Percentiles rank a stretch among this genome's conserved stretches.
phyloP scores from a whole-genome alignment of 1,284 basidiomycete species.

The Marasmius oreades region DNA sequence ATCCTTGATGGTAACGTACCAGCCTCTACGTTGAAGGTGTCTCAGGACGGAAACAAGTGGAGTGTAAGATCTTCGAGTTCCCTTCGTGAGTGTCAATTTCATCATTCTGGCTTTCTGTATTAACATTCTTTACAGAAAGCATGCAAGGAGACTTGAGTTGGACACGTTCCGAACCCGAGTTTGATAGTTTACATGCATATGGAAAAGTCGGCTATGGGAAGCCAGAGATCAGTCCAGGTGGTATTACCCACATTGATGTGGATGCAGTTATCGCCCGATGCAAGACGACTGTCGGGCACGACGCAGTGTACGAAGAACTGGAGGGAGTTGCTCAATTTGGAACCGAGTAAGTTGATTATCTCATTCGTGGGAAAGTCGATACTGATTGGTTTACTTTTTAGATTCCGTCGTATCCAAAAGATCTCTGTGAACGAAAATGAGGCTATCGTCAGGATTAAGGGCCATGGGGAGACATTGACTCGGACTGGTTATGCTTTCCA shows the following conservation, averaged over 20 bases:
- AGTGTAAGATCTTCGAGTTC: not conserved
- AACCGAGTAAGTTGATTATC: constrained; percentile 13
- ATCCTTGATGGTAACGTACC: not conserved
- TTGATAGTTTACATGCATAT: constrained; percentile 16
- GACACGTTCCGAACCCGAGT: constrained; percentile 8
- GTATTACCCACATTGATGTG: constrained; percentile 15
- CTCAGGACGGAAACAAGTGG: not conserved
- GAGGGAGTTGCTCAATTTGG: constrained; percentile 16
- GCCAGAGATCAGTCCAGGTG: constrained; percentile 9
- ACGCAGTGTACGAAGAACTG: constrained; percentile 14
- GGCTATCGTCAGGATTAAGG: not conserved
- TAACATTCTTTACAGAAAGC: not conserved
- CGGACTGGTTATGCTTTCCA: constrained; percentile 2
- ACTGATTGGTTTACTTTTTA: not conserved
- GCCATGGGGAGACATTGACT: constrained; percentile 2
- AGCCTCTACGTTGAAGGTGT: not conserved
- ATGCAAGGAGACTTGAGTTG: not conserved
- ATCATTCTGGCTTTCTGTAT: not conserved
- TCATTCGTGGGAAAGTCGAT: not conserved
- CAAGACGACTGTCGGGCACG: constrained; percentile 1
- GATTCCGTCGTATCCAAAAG: constrained; percentile 2
- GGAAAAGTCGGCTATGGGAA: constrained; percentile 19
- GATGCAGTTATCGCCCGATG: constrained; percentile 15
- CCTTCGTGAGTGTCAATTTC: not conserved
- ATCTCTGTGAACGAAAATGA: not conserved